These are phyloP conservation scores for Candida ovalis DNA, from an alignment of 805 yeast species.

Conservation along the genomic window DNA sequence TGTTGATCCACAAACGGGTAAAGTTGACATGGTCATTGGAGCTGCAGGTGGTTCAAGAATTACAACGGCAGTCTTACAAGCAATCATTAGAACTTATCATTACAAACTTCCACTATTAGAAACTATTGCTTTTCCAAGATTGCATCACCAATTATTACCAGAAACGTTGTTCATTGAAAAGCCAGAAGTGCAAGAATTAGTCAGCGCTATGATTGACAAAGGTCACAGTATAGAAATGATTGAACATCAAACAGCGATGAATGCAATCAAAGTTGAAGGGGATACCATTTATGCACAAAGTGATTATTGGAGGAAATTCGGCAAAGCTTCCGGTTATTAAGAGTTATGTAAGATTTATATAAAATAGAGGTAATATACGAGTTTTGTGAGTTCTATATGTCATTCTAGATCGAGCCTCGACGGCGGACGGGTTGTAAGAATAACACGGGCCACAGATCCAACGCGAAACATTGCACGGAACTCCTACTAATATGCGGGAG, in stretches of 20 bases:
- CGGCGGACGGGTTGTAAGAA: too few species aligned
- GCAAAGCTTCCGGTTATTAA: conserved; percentile 64
- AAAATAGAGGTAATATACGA: too few species aligned
- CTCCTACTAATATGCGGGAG: too few species aligned
- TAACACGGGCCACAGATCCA: too few species aligned
- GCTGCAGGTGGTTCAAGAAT: conserved; percentile 95
- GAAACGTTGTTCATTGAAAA: conserved; percentile 60
- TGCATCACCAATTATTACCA: conserved; percentile 89
- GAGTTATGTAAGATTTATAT: too few species aligned
- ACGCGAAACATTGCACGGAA: too few species aligned
- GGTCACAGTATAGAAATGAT: conserved; percentile 48
- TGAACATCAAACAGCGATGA: conserved; percentile 53
- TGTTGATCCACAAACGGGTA: conserved; percentile 35
- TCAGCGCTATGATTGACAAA: conserved; percentile 33
- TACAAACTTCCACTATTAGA: conserved; percentile 58
- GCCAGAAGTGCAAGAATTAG: conserved; percentile 39
- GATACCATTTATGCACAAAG: conserved; percentile 67
- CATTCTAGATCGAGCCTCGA: too few species aligned
- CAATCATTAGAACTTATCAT: conserved; percentile 62
- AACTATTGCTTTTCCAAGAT: conserved; percentile 71
- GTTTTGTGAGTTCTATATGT: too few species aligned
- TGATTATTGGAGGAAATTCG: conserved; percentile 88
- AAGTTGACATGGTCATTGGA: conserved; percentile 70
- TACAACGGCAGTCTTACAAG: conserved; percentile 77
- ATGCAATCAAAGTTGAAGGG: conserved; percentile 42